Evolutionary conservation across 495 filamentous ascomycete genomes (phyloP).

Genomic region (Penicillium goetzii): DNA sequence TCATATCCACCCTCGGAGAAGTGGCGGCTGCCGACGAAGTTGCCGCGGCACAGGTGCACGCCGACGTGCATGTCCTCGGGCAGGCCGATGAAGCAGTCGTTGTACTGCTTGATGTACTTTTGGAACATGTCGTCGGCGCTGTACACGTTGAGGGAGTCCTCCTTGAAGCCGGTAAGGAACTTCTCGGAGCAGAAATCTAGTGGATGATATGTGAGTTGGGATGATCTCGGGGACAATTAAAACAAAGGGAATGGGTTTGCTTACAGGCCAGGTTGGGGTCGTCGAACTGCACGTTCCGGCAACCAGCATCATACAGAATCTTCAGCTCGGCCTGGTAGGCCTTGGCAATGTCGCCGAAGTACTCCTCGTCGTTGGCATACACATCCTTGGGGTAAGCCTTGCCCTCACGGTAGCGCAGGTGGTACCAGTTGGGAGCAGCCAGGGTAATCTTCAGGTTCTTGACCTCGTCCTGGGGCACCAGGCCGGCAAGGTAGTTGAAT

Average conservation of each 20-base stretch:
- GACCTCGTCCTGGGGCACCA: slow-evolving; percentile 61
- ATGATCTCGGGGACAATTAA: neutral
- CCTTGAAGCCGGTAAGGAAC: slow-evolving; percentile 70
- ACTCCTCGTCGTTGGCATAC: slow-evolving; percentile 68
- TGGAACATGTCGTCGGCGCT: slow-evolving; percentile 69
- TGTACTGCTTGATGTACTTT: slow-evolving; percentile 77
- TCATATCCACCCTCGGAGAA: slow-evolving; percentile 84
- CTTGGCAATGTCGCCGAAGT: slow-evolving; percentile 74
- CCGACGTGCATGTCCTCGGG: slow-evolving; percentile 74
- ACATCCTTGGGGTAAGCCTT: slow-evolving; percentile 66
- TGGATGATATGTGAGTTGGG: neutral
- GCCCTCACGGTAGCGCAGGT: slow-evolving; percentile 72
- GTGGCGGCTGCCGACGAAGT: slow-evolving; percentile 76
- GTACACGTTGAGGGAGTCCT: slow-evolving; percentile 57
- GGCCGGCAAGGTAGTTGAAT: slow-evolving; percentile 68
- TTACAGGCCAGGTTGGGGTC: slow-evolving; percentile 77
- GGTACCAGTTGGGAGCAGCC: slow-evolving; percentile 74
- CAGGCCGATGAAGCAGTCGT: slow-evolving; percentile 65
- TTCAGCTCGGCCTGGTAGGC: slow-evolving; percentile 70
- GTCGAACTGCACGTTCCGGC: slow-evolving; percentile 74
- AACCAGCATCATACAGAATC: slow-evolving; percentile 69
- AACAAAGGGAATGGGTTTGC: slow-evolving; percentile 36
- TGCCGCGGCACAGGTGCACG: slow-evolving; percentile 80
- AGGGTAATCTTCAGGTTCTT: slow-evolving; percentile 73
- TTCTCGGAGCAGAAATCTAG: slow-evolving; percentile 77